phyloP scores from a whole-genome alignment of 352 stramenopile species.

The Pythium myriotylum region DNA sequence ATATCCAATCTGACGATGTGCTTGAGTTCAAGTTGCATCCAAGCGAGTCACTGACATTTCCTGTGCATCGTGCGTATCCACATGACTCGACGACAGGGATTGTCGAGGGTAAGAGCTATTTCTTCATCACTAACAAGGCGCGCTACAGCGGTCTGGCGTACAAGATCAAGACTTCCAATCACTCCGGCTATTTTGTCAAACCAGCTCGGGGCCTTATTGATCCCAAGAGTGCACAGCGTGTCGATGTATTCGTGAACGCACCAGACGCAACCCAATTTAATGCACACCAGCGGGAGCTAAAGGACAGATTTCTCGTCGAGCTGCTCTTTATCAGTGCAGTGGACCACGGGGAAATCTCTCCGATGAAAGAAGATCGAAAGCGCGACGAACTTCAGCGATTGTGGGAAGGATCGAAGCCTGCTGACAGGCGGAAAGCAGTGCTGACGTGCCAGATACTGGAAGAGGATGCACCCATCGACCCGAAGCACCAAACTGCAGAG shows the following conservation, averaged over 20 bases:
- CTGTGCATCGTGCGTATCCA: constrained; percentile 14
- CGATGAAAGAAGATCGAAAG: constrained; percentile 39
- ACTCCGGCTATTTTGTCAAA: constrained; percentile 74
- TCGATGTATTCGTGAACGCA: constrained; percentile 61
- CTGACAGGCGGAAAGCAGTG: constrained; percentile 16
- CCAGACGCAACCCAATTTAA: constrained; percentile 42
- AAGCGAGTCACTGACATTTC: constrained; percentile 23
- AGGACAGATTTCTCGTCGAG: constrained; percentile 77
- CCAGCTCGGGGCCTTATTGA: constrained; percentile 66
- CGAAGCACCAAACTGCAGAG: constrained; percentile 18
- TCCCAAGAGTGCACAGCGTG: constrained; percentile 54
- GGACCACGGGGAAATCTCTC: constrained; percentile 43
- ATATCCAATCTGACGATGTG: constrained; percentile 15
- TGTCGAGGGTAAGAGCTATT: constrained; percentile 40
- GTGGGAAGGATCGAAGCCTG: constrained; percentile 31
- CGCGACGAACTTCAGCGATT: constrained; percentile 41
- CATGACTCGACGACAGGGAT: constrained; percentile 19
- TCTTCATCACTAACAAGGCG: constrained; percentile 68
- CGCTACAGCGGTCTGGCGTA: constrained; percentile 58
- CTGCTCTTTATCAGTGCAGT: constrained; percentile 49
- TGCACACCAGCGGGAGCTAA: constrained; percentile 46
- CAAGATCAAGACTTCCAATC: constrained; percentile 83
- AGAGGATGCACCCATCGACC: constrained; percentile 22
- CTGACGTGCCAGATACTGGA: constrained; percentile 29
- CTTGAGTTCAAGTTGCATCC: constrained; percentile 23